Conservation (phyloP, 2,329 filamentous ascomycete genomes). For the Ceratocystis cubensis region DNA sequence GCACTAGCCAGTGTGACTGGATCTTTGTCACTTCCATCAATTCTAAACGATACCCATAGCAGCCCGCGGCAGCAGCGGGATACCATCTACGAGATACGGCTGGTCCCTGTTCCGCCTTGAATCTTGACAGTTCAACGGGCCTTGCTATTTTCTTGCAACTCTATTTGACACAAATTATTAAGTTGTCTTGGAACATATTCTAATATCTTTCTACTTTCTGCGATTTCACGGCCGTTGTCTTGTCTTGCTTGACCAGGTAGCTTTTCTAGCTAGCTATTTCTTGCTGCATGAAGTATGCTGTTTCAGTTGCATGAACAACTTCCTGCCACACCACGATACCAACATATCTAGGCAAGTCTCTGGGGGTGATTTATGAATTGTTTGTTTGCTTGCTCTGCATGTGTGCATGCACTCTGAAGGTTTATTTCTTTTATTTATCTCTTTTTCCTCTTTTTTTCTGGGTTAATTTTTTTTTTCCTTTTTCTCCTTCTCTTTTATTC, state of each 20-base stretch:
- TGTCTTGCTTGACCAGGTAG: neutral
- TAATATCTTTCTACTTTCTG: slow-evolving; percentile 3
- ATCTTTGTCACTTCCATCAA: slow-evolving; percentile 15
- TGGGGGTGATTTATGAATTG: neutral
- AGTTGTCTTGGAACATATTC: neutral
- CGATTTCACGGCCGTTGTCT: neutral
- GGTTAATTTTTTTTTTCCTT: neutral
- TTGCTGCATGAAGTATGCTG: neutral
- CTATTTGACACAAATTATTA: no score
- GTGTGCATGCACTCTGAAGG: neutral
- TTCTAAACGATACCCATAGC: slow-evolving; percentile 4
- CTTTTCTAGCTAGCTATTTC: neutral
- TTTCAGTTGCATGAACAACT: neutral
- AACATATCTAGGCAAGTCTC: neutral
- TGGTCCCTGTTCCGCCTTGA: slow-evolving; percentile 5
- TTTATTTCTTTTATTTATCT: neutral
- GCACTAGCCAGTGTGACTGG: slow-evolving; percentile 3
- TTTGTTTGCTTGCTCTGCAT: neutral
- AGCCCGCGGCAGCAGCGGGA: neutral
- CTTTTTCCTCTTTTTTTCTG: no score
- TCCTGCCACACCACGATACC: neutral
- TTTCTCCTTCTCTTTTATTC: neutral
- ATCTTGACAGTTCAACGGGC: neutral
- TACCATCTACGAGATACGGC: slow-evolving; percentile 17
- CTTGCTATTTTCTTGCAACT: neutral